Evolutionary conservation across 2,329 filamentous ascomycete genomes (phyloP).

Genomic region (Didymellaceae sp.): DNA sequence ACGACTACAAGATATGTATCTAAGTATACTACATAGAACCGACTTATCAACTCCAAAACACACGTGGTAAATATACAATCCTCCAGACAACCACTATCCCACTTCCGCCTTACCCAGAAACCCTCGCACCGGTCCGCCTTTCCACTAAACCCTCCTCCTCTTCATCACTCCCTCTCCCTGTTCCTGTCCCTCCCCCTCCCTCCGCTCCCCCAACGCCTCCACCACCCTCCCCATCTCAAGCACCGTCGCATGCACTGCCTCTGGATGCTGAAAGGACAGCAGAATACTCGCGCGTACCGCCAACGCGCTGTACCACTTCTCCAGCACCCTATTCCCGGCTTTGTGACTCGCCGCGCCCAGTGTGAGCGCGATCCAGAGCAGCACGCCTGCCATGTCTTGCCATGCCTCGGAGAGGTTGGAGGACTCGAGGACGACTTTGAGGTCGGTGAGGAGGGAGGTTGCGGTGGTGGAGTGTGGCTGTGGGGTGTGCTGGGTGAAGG

Average conservation of each 20-base stretch:
- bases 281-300: slow-evolving; percentile 41
- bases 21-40: too few relatives aligned
- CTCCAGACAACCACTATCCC: too few relatives aligned
- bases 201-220: slow-evolving; percentile 17
- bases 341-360: slow-evolving; percentile 41
- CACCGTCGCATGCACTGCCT: slow-evolving; percentile 38
- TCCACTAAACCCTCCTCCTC: slow-evolving; percentile 18
- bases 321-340: slow-evolving; percentile 24
- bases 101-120: too few relatives aligned
- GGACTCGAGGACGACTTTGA: slow-evolving; percentile 36
- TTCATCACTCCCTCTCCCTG: slow-evolving; percentile 12
- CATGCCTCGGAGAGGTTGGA: slow-evolving; percentile 45
- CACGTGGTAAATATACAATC: too few relatives aligned
- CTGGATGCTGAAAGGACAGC: slow-evolving; percentile 47
- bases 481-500: neutral
- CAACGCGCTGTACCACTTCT: slow-evolving; percentile 43
- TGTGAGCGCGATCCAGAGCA: slow-evolving; percentile 46
- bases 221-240: slow-evolving; percentile 37
- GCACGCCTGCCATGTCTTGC: slow-evolving; percentile 48
- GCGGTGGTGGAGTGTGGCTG: neutral
- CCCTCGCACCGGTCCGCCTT: too few relatives aligned
- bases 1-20: too few relatives aligned
- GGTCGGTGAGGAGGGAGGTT: slow-evolving; percentile 26
- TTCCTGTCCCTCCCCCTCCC: neutral
- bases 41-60: too few relatives aligned